These are phyloP conservation scores for Ustulina deusta DNA, from an alignment of 2,329 filamentous ascomycete genomes.

Conservation along the genomic window DNA sequence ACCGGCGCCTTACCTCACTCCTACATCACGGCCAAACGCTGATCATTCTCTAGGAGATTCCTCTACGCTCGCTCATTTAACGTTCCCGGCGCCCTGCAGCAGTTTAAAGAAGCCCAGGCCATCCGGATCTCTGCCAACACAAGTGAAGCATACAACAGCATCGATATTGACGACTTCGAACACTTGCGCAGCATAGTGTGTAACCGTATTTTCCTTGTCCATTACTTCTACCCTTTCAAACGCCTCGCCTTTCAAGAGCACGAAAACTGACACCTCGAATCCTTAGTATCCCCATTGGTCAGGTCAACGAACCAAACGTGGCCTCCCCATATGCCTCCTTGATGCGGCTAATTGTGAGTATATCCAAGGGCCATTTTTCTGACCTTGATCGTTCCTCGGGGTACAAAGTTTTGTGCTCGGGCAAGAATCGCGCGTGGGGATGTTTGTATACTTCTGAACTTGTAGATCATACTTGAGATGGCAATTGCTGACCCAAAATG, in stretches of 20 bases:
- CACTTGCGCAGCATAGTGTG: conserved; percentile 27
- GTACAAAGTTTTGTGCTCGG: background rate
- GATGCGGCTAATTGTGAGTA: conserved; percentile 26
- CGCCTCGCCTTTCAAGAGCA: background rate
- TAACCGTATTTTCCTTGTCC: background rate
- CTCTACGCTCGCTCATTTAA: conserved; percentile 31
- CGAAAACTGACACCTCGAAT: background rate
- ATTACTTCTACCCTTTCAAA: background rate
- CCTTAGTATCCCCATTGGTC: conserved; percentile 35
- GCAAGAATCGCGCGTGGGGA: background rate
- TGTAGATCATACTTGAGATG: background rate
- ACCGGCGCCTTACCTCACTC: background rate
- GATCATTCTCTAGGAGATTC: conserved; percentile 17
- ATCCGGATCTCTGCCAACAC: conserved; percentile 27
- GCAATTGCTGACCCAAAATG: conserved; percentile 1
- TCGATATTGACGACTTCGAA: conserved; percentile 35
- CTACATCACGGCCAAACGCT: background rate
- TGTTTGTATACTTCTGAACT: background rate
- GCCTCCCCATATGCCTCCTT: conserved; percentile 32
- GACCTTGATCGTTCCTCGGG: background rate
- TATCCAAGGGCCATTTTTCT: background rate
- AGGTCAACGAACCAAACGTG: conserved; percentile 30
- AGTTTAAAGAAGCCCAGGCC: conserved; percentile 35
- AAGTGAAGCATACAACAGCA: conserved; percentile 23
- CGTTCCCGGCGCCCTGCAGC: conserved; percentile 19